These are phyloP conservation scores for Cyclanthera cordifolia DNA, from an alignment of 306 rosid genomes.

Conservation along the genomic window DNA sequence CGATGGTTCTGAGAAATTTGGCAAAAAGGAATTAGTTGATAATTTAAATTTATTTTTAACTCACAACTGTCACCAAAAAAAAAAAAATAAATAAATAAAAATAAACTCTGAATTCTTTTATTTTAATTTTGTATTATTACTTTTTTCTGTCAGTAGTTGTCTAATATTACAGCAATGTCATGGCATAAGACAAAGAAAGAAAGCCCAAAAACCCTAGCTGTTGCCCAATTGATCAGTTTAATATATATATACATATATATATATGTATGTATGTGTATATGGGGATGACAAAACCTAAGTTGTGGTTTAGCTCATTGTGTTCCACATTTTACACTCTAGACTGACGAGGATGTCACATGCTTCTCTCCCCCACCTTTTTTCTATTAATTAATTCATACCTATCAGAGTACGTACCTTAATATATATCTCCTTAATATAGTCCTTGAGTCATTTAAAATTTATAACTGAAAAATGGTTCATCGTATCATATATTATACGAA, in stretches of 20 bases:
- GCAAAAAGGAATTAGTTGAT: background rate
- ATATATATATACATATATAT: background rate
- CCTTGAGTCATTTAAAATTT: no score
- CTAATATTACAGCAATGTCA: background rate
- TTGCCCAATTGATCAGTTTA: background rate
- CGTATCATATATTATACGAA: no score
- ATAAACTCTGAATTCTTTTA: background rate
- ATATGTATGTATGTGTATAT: no score
- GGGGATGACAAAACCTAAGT: background rate
- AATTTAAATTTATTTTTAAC: background rate
- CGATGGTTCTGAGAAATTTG: background rate
- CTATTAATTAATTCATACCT: background rate
- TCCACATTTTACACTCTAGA: slow-evolving; percentile 3
- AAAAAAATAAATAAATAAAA: background rate
- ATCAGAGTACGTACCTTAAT: no score
- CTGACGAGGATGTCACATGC: slow-evolving; percentile 10
- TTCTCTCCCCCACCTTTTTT: background rate
- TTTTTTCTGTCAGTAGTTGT: slow-evolving; percentile 1
- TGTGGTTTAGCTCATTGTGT: background rate
- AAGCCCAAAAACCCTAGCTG: background rate
- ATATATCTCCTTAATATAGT: no score
- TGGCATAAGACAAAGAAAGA: background rate
- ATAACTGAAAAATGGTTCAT: no score
- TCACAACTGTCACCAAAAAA: slow-evolving; percentile 11
- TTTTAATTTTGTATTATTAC: background rate